These are phyloP conservation scores for Chaetomiaceae sp. DNA, from an alignment of 2,329 filamentous ascomycete species.

Conservation along the genomic window DNA sequence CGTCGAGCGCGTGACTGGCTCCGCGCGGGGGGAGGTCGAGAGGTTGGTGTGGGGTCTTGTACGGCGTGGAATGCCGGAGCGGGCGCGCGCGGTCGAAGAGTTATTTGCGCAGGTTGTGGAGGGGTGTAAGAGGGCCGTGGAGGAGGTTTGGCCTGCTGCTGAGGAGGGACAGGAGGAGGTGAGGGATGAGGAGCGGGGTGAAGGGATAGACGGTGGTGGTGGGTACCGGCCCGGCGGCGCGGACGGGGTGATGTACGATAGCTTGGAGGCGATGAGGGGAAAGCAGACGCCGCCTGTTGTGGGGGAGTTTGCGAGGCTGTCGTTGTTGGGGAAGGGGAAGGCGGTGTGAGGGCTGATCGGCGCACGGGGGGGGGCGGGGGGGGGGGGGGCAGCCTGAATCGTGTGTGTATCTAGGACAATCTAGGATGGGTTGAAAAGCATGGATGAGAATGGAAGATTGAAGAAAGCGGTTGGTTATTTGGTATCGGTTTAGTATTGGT, in stretches of 20 bases:
- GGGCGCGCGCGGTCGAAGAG: conserved; percentile 69
- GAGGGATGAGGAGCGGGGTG: conserved; percentile 17
- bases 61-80: conserved; percentile 78
- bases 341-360: not conserved
- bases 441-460: no score
- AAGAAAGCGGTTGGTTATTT: no score
- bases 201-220: conserved; percentile 16
- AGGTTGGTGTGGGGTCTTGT: conserved; percentile 70
- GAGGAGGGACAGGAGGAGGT: conserved; percentile 22
- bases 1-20: conserved; percentile 77
- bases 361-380: no score
- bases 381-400: no score
- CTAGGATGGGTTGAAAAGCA: no score
- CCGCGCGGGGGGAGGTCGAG: conserved; percentile 63
- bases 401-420: no score
- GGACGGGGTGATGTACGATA: conserved; percentile 48
- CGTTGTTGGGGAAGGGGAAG: conserved; percentile 33
- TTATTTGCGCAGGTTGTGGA: conserved; percentile 69
- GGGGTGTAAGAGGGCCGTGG: conserved; percentile 59
- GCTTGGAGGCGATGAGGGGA: conserved; percentile 40
- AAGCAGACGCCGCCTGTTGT: conserved; percentile 44
- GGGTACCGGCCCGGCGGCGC: conserved; percentile 40
- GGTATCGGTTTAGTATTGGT: no score
- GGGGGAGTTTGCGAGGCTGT: conserved; percentile 43
- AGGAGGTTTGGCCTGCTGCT: conserved; percentile 54